Conservation (phyloP, 2,329 filamentous ascomycete genomes). For the Xylaria sp. region DNA sequence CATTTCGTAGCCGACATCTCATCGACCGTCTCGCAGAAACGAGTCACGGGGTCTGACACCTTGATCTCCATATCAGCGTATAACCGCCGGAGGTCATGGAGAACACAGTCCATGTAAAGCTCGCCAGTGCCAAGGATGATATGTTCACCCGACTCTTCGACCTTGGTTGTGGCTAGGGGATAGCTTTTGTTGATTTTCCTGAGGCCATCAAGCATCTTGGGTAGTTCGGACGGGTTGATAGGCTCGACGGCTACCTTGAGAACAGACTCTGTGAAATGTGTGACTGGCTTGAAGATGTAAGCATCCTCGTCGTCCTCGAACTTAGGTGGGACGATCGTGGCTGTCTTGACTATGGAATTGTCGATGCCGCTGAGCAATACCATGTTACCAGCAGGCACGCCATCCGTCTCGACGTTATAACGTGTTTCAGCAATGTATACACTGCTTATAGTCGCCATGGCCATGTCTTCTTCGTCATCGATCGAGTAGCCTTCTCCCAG, state of each 20-base stretch:
- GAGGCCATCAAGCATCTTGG: conserved; percentile 96
- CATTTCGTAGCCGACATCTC: conserved; percentile 97
- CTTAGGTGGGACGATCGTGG: conserved; percentile 76
- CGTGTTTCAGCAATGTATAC: conserved; percentile 88
- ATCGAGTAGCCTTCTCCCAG: conserved; percentile 93
- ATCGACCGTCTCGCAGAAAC: conserved; percentile 96
- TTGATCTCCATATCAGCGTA: conserved; percentile 99
- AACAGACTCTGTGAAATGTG: conserved; percentile 94
- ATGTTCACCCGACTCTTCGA: conserved; percentile 96
- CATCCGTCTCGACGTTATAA: conserved; percentile 88
- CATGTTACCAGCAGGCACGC: conserved; percentile 89
- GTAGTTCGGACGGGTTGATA: conserved; percentile 94
- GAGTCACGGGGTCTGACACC: conserved; percentile 92
- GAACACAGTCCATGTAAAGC: conserved; percentile 98
- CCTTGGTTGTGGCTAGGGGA: conserved; percentile 90
- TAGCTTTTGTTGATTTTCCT: conserved; percentile 98
- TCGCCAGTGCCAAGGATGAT: conserved; percentile 93
- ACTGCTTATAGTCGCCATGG: conserved; percentile 72
- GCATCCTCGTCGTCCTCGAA: conserved; percentile 85
- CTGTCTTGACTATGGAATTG: conserved; percentile 97
- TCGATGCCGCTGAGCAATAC: conserved; percentile 89
- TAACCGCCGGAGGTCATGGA: conserved; percentile 87
- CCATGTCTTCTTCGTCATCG: conserved; percentile 98
- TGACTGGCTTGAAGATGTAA: conserved; percentile 89
- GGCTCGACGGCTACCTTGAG: conserved; percentile 97